Evolutionary conservation across 2,329 filamentous ascomycete species (phyloP).

Genomic region (Daldinia sp.): DNA sequence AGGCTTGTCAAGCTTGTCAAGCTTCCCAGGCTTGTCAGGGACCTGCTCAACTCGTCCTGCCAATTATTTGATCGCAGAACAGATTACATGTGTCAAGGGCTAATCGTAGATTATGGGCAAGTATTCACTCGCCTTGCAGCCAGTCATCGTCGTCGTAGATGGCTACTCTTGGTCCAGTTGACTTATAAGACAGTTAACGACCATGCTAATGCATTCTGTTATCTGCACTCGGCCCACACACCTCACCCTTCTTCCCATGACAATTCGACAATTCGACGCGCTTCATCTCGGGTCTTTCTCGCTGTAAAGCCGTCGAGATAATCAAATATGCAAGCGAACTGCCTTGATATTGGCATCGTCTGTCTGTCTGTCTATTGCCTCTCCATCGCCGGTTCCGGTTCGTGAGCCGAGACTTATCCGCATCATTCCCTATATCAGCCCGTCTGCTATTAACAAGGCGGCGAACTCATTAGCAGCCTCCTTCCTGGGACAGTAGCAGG

Average conservation of each 20-base stretch:
- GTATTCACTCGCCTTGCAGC: constrained; percentile 20
- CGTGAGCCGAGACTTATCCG: constrained; percentile 43
- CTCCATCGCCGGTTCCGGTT: constrained; percentile 44
- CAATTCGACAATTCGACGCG: constrained; percentile 38
- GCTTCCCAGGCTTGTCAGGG: constrained; percentile 3
- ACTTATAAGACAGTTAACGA: constrained; percentile 26
- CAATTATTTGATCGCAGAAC: not conserved
- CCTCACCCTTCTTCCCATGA: constrained; percentile 27
- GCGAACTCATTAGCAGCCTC: constrained; percentile 35
- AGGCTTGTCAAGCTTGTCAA: constrained; percentile 3
- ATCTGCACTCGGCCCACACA: constrained; percentile 39
- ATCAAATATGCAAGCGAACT: constrained; percentile 43
- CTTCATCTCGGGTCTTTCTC: constrained; percentile 44
- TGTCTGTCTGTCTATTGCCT: constrained; percentile 41
- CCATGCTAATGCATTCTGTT: constrained; percentile 32
- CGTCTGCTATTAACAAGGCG: constrained; percentile 42
- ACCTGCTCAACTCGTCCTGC: constrained; percentile 14
- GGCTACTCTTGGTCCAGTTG: constrained; percentile 24
- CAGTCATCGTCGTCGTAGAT: constrained; percentile 30
- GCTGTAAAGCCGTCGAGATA: constrained; percentile 32
- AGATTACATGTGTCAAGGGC: constrained; percentile 7
- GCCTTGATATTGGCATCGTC: constrained; percentile 46
- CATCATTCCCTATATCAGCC: constrained; percentile 44
- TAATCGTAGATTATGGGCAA: constrained; percentile 29
- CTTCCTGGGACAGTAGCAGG: constrained; percentile 36